phyloP scores from a whole-genome alignment of 2,329 filamentous ascomycete genomes.

The Cyphellophora attinorum region DNA sequence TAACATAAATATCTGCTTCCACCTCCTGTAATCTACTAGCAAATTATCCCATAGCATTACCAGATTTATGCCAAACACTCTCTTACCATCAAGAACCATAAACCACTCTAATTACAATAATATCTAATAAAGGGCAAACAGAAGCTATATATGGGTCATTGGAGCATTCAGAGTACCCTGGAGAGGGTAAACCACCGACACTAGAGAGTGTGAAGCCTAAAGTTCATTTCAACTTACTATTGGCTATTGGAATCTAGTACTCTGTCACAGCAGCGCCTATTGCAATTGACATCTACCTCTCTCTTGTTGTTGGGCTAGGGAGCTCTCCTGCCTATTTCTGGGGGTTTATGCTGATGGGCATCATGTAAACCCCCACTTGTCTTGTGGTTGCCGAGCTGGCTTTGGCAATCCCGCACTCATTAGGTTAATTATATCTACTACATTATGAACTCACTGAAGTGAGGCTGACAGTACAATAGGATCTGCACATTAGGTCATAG shows the following conservation, averaged over 20 bases:
- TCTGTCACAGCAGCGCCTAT: conserved; percentile 5
- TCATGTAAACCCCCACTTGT: conserved; percentile 1
- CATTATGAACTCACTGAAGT: no score
- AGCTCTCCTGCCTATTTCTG: conserved; percentile 10
- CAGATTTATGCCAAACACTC: no score
- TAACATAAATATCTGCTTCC: no score
- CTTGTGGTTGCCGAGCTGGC: conserved; percentile 28
- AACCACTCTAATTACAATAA: no score
- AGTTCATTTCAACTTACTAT: conserved; percentile 4
- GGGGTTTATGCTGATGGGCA: conserved; percentile 6
- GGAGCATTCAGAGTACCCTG: no score
- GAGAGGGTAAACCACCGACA: no score
- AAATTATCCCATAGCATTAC: no score
- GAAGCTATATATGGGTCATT: no score
- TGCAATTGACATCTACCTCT: conserved; percentile 9
- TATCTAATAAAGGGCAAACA: no score
- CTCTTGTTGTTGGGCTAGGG: conserved; percentile 7
- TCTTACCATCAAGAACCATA: no score
- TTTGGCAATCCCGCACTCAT: conserved; percentile 40
- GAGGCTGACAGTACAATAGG: no score
- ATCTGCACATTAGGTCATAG: conserved; percentile 3
- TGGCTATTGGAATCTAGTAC: conserved; percentile 4
- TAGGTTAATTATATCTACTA: conserved; percentile 43
- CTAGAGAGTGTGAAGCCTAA: conserved; percentile 1
- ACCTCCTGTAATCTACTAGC: no score